Base-by-base conservation (phyloP, 2,329 filamentous ascomycete genomes). In the Cladosporium sp. region DNA sequence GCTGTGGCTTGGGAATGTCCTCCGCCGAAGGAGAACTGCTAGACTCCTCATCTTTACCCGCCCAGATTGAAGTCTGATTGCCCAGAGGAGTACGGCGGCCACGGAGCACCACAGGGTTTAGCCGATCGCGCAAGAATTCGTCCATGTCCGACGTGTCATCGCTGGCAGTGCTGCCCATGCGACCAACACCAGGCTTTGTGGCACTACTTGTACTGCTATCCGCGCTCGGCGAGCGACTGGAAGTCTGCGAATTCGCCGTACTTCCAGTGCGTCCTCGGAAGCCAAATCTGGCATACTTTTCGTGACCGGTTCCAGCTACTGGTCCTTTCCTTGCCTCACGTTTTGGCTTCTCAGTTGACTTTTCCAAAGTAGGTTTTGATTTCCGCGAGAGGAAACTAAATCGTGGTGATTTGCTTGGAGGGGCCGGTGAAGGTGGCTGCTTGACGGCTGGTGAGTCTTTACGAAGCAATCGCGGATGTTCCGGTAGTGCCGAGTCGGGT, bases 301-400 rank as follows among this genome's bases (percentile, higher is more conserved):
- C 94, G 73, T 98, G 93, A 0, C 94, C 94, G 44, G 94, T 98
- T n/a, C 94, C 94, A 49, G 94, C 94, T 18, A 86, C 87, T 26
- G 94, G 94, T 0, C 94, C 93, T 77, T 92, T 94, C 32, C 90
- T 86, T 28, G 81, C 68, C 8, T 81, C 74, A 69, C 85, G 88
- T 10, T 89, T 87, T 44, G 84, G 83, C 74, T 85, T 87, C n/a
- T 88, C 85, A 0, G 76, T 67, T 12, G 78, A 67, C n/a, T 78
- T 75, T 51, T 87, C 83, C 4, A 85, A 75, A 0, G 86, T 82
- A 0, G 86, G 83, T 77, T 92, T 96, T 15, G 88, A 88, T 65
- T 88, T 88, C 70, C 90, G 87, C 10, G 89, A 83, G 72, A 97
- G 96, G 64, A 97, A 84, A 1, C 90, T 90, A 75, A 97, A 95